Base-by-base conservation (phyloP, 495 filamentous ascomycete genomes). In the Penicillium canescens region DNA sequence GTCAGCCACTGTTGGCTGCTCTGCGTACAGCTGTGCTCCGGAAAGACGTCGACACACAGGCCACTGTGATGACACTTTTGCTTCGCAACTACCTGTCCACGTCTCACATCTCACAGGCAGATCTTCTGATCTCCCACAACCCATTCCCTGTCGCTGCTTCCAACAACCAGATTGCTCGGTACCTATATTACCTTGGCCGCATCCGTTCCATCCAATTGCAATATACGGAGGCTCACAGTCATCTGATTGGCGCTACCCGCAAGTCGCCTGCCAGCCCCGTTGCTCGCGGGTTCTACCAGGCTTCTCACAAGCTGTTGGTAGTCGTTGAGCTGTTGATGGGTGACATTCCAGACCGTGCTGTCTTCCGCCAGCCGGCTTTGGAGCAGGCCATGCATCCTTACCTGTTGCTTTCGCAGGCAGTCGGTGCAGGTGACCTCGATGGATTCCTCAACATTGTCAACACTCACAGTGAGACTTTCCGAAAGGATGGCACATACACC, bases 311-410 rank as follows among this genome's bases (percentile, higher is more conserved):
- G 77, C 80, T 98, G 34, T 73, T 97, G 54, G 83, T 97, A 6
- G 91, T 98, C 9, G 95, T 98, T 8, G 94, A 98, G 74, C 78
- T 98, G 52, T 79, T 98, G 40, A 98, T 98, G 95, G 94, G 94
- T 46, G 94, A 98, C 71, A 98, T 98, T 57, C 94, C 94, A 26
- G 93, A 98, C 63, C 90, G 94, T 50, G 84, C 90, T 3, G 85
- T 92, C 50, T 98, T 98, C 85, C 90, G 94, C 35, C 86, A 91
- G 57, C 82, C 91, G 4, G 84, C 79, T 51, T 84, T 98, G 66
- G 94, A 97, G 69, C 80, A 83, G 52, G 85, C 94, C 23, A 81
- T 98, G 57, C 85, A 89, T 55, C 92, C 94, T 3, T 98, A 98
- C 77, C 86, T 98, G 63, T 76, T 90, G 37, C 87, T 98, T 38